Evolutionary conservation across 441 rosid species (phyloP).

Genomic region (Bruguiera hainesii): DNA sequence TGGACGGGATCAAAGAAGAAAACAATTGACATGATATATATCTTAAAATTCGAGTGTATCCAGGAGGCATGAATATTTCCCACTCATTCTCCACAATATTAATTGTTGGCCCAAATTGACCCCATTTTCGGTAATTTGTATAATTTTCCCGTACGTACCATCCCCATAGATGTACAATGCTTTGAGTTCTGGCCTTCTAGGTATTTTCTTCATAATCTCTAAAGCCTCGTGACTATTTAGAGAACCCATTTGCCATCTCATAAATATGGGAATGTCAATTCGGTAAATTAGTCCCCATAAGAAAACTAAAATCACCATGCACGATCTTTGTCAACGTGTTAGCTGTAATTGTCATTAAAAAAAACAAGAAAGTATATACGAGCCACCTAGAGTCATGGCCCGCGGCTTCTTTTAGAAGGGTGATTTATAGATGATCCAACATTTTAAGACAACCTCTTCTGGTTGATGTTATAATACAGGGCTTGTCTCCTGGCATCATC

Average conservation of each 20-base stretch:
- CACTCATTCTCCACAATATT: background rate
- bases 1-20: conserved; percentile 47
- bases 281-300: background rate
- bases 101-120: background rate
- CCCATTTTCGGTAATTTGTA: background rate
- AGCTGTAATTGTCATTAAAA: conserved; percentile 57
- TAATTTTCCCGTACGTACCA: no score
- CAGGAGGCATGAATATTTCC: conserved; percentile 21
- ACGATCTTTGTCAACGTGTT: conserved; percentile 74
- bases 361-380: background rate
- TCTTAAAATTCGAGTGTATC: conserved; percentile 22
- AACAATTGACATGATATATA: conserved; percentile 14
- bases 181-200: background rate
- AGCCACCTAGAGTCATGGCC: conserved; percentile 20
- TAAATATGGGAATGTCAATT: conserved; percentile 10
- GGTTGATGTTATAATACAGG: conserved; percentile 16
- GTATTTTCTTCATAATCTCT: conserved; percentile 15
- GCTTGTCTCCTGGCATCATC: conserved; percentile 16
- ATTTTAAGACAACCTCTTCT: conserved; percentile 16
- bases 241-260: background rate
- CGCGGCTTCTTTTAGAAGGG: conserved; percentile 61
- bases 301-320: conserved; percentile 24
- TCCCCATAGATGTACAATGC: background rate
- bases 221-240: conserved; percentile 17
- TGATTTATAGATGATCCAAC: conserved; percentile 22